These are phyloP conservation scores for Boletellus dicymbophilus DNA, from an alignment of 1,284 basidiomycete genomes.

Conservation along the genomic window DNA sequence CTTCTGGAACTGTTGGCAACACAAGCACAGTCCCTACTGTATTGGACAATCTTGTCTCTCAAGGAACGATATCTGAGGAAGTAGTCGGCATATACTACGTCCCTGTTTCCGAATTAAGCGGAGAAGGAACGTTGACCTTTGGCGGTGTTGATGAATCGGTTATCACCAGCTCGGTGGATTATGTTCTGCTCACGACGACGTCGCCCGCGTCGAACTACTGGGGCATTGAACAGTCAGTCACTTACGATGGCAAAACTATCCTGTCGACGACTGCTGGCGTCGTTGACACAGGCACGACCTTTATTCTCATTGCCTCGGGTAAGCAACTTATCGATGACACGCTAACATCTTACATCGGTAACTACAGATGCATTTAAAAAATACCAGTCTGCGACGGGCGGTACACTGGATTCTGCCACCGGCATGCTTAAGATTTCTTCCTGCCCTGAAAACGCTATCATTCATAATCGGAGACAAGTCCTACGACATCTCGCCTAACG, in stretches of 20 bases:
- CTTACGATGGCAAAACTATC: constrained; percentile 42
- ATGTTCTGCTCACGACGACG: constrained; percentile 24
- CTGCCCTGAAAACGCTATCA: constrained; percentile 37
- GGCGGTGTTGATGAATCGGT: constrained; percentile 46
- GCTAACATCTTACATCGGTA: background rate
- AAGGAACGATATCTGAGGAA: constrained; percentile 44
- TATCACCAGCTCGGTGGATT: constrained; percentile 4
- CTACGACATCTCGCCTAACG: background rate
- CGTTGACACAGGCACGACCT: background rate
- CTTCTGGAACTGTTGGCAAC: constrained; percentile 34
- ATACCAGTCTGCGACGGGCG: constrained; percentile 1
- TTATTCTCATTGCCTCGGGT: background rate
- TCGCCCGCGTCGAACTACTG: constrained; percentile 49
- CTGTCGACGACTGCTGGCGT: constrained; percentile 35
- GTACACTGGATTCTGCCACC: constrained; percentile 44
- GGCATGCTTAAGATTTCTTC: constrained; percentile 43
- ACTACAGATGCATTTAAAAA: background rate
- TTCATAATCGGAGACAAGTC: background rate
- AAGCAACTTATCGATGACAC: background rate
- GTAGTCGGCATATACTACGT: constrained; percentile 53
- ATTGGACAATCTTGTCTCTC: constrained; percentile 42
- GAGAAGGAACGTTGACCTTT: constrained; percentile 38
- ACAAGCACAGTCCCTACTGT: constrained; percentile 38
- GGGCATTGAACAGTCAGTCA: constrained; percentile 53
- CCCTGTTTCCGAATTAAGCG: constrained; percentile 36